These are phyloP conservation scores for Melampsora americana DNA, from an alignment of 1,284 basidiomycete species.

Conservation along the genomic window DNA sequence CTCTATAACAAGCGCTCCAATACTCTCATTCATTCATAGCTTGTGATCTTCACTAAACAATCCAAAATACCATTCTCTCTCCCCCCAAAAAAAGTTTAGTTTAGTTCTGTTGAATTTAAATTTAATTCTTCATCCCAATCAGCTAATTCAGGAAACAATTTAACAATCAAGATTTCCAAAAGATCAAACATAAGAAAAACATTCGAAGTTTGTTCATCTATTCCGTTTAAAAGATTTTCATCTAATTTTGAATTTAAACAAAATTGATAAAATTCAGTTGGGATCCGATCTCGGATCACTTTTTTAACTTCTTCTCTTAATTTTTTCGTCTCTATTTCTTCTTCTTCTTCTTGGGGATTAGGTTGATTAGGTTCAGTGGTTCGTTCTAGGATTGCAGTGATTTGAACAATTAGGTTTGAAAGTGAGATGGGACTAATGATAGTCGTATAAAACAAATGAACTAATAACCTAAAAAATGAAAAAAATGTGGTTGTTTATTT, in stretches of 20 bases:
- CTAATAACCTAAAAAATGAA: constrained; percentile 60
- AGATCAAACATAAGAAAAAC: constrained; percentile 25
- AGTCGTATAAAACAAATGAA: constrained; percentile 62
- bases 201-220: constrained; percentile 30
- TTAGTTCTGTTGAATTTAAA: no score
- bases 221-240: no score
- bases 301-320: constrained; percentile 61
- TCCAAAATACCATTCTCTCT: no score
- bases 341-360: constrained; percentile 67
- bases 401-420: no score
- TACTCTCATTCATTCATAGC: no score
- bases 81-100: no score
- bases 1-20: no score
- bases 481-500: constrained; percentile 37
- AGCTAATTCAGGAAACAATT: constrained; percentile 50
- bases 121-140: constrained; percentile 54
- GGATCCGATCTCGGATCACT: constrained; percentile 58
- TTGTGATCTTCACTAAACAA: no score
- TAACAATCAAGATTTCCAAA: background rate
- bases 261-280: constrained; percentile 56
- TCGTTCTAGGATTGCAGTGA: constrained; percentile 65
- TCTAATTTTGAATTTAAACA: background rate
- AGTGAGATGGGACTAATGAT: no score
- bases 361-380: constrained; percentile 72
- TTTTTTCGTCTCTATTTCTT: constrained; percentile 65